A percentile compares a stretch with the other conserved stretches of the same genome.
phyloP scores from a whole-genome alignment of 2,329 filamentous ascomycete species.

The Sporothrix phasma region DNA sequence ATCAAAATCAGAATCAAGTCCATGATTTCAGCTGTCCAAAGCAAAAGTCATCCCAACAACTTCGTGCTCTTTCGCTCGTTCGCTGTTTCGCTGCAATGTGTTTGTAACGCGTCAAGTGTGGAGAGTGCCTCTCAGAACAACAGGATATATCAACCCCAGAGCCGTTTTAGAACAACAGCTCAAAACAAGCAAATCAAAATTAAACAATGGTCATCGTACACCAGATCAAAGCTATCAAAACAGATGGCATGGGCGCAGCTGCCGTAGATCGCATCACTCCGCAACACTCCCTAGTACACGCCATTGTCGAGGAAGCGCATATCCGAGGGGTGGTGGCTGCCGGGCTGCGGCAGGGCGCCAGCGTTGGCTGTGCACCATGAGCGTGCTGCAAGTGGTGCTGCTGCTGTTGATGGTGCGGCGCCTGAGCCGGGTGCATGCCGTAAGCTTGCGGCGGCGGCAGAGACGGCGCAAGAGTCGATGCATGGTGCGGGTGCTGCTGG shows the following conservation, averaged over 20 bases:
- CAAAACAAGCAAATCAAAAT: not conserved
- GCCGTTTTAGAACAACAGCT: no score
- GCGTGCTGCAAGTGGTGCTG: slow-evolving; percentile 13
- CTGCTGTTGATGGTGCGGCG: not conserved
- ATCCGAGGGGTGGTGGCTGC: not conserved
- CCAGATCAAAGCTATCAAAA: not conserved
- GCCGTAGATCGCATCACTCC: not conserved
- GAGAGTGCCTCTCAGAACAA: no score
- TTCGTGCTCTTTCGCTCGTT: no score
- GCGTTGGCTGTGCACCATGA: not conserved
- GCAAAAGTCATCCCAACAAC: no score
- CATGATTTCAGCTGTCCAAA: no score
- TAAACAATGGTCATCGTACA: no score
- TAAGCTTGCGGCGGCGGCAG: slow-evolving; percentile 7
- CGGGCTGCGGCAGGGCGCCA: not conserved
- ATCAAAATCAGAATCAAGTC: not conserved
- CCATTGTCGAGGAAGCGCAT: not conserved
- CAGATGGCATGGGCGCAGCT: no score
- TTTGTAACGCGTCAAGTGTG: no score
- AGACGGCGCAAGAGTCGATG: not conserved
- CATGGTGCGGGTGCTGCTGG: not conserved
- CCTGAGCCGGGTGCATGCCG: slow-evolving; percentile 9
- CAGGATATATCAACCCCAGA: no score
- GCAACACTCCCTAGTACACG: not conserved
- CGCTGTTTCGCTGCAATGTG: no score